Percentiles rank a stretch among this genome's conserved stretches.
Conservation (phyloP, 2,329 filamentous ascomycete genomes). For the Huntiella abstrusa region DNA sequence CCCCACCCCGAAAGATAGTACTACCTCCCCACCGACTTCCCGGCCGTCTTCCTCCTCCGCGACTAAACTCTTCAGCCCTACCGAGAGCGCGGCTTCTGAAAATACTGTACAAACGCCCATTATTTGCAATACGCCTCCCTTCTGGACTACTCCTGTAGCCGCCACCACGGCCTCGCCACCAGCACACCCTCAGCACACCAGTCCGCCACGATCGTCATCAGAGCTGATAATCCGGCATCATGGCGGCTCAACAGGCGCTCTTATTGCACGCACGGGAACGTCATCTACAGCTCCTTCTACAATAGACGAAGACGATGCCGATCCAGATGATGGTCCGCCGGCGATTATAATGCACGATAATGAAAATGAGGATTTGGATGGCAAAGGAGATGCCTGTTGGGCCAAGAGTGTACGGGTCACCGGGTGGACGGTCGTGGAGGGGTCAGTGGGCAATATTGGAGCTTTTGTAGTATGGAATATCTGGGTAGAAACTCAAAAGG, state of each 20-base stretch:
- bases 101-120: slow-evolving; percentile 5
- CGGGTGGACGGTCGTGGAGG: slow-evolving; percentile 37
- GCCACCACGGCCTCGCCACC: not conserved
- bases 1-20: not conserved
- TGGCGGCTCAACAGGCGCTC: not conserved
- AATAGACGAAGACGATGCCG: not conserved
- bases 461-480: slow-evolving; percentile 94
- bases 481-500: slow-evolving; percentile 65
- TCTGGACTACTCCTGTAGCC: slow-evolving; percentile 6
- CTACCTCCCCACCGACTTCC: not conserved
- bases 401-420: slow-evolving; percentile 42
- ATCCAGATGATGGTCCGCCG: slow-evolving; percentile 17
- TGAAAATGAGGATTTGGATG: slow-evolving; percentile 31
- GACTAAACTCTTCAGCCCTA: slow-evolving; percentile 4
- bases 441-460: slow-evolving; percentile 42
- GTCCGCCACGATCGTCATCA: not conserved
- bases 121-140: slow-evolving; percentile 6
- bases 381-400: slow-evolving; percentile 41
- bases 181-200: not conserved
- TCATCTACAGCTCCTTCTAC: not conserved
- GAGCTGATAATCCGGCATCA: not conserved
- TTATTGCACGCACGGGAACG: not conserved
- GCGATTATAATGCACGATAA: slow-evolving; percentile 46
- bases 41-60: slow-evolving; percentile 3
- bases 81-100: slow-evolving; percentile 7